These are phyloP conservation scores for Diutina siamensis DNA, from an alignment of 1,139 yeast species.

Conservation along the genomic window DNA sequence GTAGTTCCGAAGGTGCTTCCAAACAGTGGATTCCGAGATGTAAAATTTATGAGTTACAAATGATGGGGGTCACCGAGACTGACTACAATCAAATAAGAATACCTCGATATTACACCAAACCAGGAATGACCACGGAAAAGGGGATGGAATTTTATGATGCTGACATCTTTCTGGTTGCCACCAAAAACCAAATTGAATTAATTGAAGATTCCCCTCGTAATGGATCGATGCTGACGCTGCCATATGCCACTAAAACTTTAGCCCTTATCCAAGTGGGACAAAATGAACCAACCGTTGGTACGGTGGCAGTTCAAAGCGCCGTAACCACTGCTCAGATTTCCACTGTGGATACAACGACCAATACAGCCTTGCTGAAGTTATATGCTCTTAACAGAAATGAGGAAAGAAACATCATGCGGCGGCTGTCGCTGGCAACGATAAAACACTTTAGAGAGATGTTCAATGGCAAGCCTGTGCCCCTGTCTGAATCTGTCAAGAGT, in stretches of 20 bases:
- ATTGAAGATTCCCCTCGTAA: neutral
- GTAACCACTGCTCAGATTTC: neutral
- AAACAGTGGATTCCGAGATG: slow-evolving; percentile 86
- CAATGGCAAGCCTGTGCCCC: neutral
- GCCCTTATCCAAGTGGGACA: neutral
- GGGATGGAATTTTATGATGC: slow-evolving; percentile 56
- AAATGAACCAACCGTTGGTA: neutral
- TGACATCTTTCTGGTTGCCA: slow-evolving; percentile 26
- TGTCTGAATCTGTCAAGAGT: neutral
- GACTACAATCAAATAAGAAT: slow-evolving; percentile 60
- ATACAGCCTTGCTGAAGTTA: slow-evolving; percentile 29
- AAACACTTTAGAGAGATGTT: neutral
- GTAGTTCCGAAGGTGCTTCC: slow-evolving; percentile 10
- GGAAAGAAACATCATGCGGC: slow-evolving; percentile 14
- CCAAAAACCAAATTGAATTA: neutral
- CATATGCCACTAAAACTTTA: neutral
- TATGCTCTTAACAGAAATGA: slow-evolving; percentile 28
- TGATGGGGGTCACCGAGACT: slow-evolving; percentile 97
- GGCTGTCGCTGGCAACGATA: neutral
- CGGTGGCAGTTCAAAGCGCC: neutral
- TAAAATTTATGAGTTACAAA: slow-evolving; percentile 87
- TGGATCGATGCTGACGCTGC: neutral
- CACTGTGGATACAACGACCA: slow-evolving; percentile 17
- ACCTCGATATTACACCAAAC: slow-evolving; percentile 31
- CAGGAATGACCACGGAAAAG: slow-evolving; percentile 24